Evolutionary conservation across 2,329 filamentous ascomycete genomes (phyloP), one percentile per base, ranked within the genome.

Genomic region (Colletotrichum euphorbiae): DNA sequence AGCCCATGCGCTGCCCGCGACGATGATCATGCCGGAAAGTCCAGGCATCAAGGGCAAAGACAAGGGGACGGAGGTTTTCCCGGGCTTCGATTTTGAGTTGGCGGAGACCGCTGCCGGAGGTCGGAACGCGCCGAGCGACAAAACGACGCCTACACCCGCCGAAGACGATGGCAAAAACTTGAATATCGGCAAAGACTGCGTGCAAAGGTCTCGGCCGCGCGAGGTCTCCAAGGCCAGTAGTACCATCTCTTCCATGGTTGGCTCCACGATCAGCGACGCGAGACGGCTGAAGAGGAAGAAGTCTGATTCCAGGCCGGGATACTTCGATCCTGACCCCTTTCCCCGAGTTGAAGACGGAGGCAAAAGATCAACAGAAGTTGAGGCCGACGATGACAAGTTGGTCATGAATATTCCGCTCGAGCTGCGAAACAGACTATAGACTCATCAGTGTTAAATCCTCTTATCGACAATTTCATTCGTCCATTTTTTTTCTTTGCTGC

Each of bases 401-500:
- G 62, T 60, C 19, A 71, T 71, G 69, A 71, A 71, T 15, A 24
- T 71, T 9, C 67, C 69, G 2, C n/a, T 51, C 15, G 51, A 61
- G 38, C n/a, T 64, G 36, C 17, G 9, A 6, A 4, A 33, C 48
- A 28, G 28, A 28, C 28, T 2, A 28, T 28, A 8, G 28, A 28
- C 7, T 4, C 28, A 28, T 28, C 28, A 28, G 3, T 28, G 28
- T 6, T 8, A 7, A 8, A 28, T 7, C 6, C 4, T 4, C 28
- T 28, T 2, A 6, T 4, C 7, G 28, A 28, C 28, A 28, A 28
- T 28, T 28, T 28, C 28, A 7, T 28, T 6, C 28, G 28, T 28
- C 24, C 24, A 4, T 5, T 24, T 24, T 24, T 24, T 24, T 24
- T 21, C 21, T 5, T 24, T 24, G 24, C 24, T 4, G 4, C 24